Evolutionary conservation across 345 rosid species (phyloP).

Genomic region (Syzygium grande): DNA sequence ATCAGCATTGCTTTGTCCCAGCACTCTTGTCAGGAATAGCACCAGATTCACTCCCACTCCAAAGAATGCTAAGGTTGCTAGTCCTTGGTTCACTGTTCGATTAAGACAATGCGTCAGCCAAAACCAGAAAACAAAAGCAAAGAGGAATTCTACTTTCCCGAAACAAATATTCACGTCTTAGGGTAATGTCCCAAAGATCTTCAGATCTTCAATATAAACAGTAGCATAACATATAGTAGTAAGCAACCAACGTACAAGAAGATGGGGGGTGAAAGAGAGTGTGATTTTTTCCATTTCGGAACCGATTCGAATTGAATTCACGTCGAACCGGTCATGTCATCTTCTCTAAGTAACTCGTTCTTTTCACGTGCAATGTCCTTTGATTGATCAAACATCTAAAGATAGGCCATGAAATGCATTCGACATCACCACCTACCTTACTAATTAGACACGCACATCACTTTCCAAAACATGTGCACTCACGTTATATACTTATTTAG

Average conservation of each 20-base stretch:
- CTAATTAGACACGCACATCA: not conserved
- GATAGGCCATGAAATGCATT: not conserved
- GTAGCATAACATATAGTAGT: not conserved
- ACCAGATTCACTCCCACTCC: slow-evolving; percentile 98
- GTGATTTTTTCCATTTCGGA: not conserved
- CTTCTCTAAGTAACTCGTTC: not conserved
- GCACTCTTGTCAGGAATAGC: slow-evolving; percentile 87
- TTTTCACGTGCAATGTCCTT: not conserved
- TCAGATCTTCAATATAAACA: not conserved
- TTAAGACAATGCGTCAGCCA: not conserved
- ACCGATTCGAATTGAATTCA: not conserved
- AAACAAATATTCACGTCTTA: not conserved
- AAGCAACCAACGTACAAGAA: not conserved
- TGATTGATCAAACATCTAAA: not conserved
- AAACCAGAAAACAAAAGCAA: not conserved
- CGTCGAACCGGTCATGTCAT: not conserved
- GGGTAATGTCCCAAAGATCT: not conserved
- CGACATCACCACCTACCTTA: not conserved
- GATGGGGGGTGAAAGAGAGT: not conserved
- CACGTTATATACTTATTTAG: not conserved
- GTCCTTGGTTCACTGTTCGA: slow-evolving; percentile 82
- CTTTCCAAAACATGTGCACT: slow-evolving; percentile 7
- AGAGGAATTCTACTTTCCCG: not conserved
- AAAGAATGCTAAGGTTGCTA: slow-evolving; percentile 96
- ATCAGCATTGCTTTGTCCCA: slow-evolving; percentile 87